Evolutionary conservation across 73 alveolate species (phyloP).

Genomic region (Urostyla sp.): DNA sequence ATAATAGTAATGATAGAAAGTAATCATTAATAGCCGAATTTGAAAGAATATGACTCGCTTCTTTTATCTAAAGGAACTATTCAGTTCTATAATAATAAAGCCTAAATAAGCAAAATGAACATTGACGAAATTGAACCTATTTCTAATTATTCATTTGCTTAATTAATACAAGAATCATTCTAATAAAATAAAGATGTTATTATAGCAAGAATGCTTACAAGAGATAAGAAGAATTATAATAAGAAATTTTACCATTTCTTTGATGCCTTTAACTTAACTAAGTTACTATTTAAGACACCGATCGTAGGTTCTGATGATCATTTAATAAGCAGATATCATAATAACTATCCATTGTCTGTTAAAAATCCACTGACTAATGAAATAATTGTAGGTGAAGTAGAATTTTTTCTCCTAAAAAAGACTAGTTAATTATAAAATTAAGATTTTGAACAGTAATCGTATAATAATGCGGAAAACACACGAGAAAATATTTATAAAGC

Average conservation of each 20-base stretch:
- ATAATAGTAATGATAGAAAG: too few relatives aligned
- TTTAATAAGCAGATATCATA: slow-evolving; percentile 60
- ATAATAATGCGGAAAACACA: too few relatives aligned
- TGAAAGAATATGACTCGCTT: neutral
- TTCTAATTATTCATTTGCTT: slow-evolving; percentile 13
- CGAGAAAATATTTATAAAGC: slow-evolving; percentile 17
- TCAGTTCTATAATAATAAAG: neutral
- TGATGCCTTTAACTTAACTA: slow-evolving; percentile 37
- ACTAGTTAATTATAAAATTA: neutral
- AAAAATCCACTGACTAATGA: slow-evolving; percentile 58
- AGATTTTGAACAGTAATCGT: too few relatives aligned
- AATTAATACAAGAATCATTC: slow-evolving; percentile 10
- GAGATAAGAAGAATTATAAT: neutral
- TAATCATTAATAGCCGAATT: neutral
- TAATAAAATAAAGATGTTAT: slow-evolving; percentile 26
- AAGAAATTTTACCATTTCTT: slow-evolving; percentile 34
- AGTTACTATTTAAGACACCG: slow-evolving; percentile 37
- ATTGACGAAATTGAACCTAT: slow-evolving; percentile 36
- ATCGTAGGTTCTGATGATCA: slow-evolving; percentile 25
- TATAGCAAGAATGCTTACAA: slow-evolving; percentile 34
- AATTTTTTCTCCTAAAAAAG: slow-evolving; percentile 19
- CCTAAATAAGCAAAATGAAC: neutral
- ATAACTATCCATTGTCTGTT: slow-evolving; percentile 42
- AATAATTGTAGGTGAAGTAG: slow-evolving; percentile 68
- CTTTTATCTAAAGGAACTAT: neutral